A percentile compares a stretch with the other conserved stretches of the same genome.
These are phyloP conservation scores for Monosporascus cannonballus DNA, from an alignment of 2,329 filamentous ascomycete species.

Conservation along the genomic window DNA sequence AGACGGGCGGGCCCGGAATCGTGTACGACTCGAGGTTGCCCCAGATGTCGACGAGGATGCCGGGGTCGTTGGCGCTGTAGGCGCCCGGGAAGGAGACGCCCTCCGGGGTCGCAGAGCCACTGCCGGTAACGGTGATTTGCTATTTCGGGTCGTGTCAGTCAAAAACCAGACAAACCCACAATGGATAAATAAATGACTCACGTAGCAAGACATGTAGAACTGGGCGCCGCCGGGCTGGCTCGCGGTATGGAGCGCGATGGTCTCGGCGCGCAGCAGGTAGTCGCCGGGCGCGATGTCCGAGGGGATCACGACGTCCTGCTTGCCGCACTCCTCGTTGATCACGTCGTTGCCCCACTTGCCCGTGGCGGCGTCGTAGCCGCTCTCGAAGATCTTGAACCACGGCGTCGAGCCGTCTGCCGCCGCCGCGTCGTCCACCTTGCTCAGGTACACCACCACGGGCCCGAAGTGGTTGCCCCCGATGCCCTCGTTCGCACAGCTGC, in stretches of 20 bases:
- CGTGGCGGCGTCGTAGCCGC: conserved; percentile 26
- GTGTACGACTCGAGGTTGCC: conserved; percentile 28
- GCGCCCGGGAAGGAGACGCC: conserved; percentile 41
- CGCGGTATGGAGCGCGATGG: conserved; percentile 35
- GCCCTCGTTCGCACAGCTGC: conserved; percentile 38
- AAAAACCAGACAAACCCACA: neutral
- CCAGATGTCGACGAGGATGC: conserved; percentile 43
- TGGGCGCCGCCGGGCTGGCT: conserved; percentile 17
- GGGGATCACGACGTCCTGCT: conserved; percentile 31
- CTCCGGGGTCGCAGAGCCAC: conserved; percentile 34
- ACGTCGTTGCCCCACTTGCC: conserved; percentile 28
- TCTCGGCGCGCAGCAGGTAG: conserved; percentile 36
- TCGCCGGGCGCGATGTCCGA: conserved; percentile 32
- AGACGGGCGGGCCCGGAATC: conserved; percentile 32
- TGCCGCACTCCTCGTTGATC: conserved; percentile 20
- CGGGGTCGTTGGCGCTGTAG: conserved; percentile 40
- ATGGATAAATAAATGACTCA: conserved; percentile 3
- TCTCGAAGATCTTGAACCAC: conserved; percentile 48
- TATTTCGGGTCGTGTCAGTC: conserved; percentile 6
- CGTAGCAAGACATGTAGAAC: conserved; percentile 22
- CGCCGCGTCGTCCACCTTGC: conserved; percentile 39
- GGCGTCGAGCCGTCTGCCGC: conserved; percentile 34
- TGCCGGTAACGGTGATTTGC: conserved; percentile 41
- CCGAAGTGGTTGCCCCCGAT: conserved; percentile 48
- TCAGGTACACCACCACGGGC: conserved; percentile 42